Conservation (phyloP, 495 filamentous ascomycete species). For the Penicillium ochrochloron region DNA sequence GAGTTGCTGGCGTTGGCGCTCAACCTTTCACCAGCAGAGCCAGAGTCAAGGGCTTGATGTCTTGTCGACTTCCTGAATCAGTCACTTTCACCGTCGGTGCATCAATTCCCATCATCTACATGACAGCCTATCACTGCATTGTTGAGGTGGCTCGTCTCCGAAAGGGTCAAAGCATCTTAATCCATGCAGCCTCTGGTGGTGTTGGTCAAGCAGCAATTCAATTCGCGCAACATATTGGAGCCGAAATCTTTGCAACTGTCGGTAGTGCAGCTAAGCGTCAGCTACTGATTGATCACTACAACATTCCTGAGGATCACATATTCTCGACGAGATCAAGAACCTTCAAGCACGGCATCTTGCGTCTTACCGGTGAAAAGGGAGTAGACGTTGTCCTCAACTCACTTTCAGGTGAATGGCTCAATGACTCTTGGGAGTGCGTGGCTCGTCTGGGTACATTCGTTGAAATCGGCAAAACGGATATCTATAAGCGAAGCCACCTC, state of each 20-base stretch:
- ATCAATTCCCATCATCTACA: slow-evolving; percentile 8
- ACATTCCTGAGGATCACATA: slow-evolving; percentile 46
- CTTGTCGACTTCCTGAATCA: slow-evolving; percentile 8
- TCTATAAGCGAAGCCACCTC: slow-evolving; percentile 23
- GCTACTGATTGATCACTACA: slow-evolving; percentile 38
- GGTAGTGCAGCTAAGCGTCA: slow-evolving; percentile 44
- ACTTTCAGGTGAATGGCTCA: slow-evolving; percentile 45
- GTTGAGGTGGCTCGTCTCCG: slow-evolving; percentile 7
- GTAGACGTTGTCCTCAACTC: slow-evolving; percentile 62
- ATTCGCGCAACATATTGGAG: slow-evolving; percentile 38
- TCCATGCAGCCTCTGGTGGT: slow-evolving; percentile 55
- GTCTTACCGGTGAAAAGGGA: slow-evolving; percentile 50
- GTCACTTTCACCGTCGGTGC: slow-evolving; percentile 10
- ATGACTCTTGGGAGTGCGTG: slow-evolving; percentile 51
- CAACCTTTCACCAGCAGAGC: slow-evolving; percentile 11
- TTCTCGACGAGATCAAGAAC: slow-evolving; percentile 50
- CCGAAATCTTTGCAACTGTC: slow-evolving; percentile 51
- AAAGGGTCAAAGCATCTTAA: slow-evolving; percentile 47
- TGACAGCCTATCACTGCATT: slow-evolving; percentile 12
- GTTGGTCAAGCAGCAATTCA: slow-evolving; percentile 53
- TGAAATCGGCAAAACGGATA: slow-evolving; percentile 51
- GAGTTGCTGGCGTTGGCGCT: slow-evolving; percentile 6
- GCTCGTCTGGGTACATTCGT: slow-evolving; percentile 52
- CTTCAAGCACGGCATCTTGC: slow-evolving; percentile 50
- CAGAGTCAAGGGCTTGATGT: slow-evolving; percentile 9